A percentile compares a stretch with the other conserved stretches of the same genome.
phyloP scores from a whole-genome alignment of 164 flowering plant genomes.

The Sextonia rubra region DNA sequence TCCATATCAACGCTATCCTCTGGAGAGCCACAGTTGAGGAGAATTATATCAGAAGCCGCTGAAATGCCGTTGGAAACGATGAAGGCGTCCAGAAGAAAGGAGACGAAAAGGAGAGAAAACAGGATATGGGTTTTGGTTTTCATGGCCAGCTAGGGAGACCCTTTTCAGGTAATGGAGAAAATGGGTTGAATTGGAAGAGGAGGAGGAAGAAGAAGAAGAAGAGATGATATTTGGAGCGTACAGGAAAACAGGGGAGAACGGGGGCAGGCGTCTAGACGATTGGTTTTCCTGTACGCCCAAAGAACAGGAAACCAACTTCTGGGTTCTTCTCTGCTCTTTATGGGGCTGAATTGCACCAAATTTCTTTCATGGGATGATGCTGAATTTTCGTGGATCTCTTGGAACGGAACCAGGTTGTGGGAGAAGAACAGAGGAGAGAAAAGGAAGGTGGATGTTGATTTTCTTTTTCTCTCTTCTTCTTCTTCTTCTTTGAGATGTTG shows the following conservation, averaged over 20 bases:
- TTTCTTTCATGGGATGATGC: conserved; percentile 1
- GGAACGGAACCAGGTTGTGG: conserved; percentile 6
- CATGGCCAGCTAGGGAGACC: conserved; percentile 22
- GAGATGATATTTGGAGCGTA: conserved; percentile 1
- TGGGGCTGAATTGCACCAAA: conserved; percentile 1
- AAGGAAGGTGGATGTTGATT: conserved; percentile 1
- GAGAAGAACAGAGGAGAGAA: neutral
- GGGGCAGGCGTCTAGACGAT: neutral
- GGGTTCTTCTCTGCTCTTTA: conserved; percentile 10
- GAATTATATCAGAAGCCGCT: conserved; percentile 11
- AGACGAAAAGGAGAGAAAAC: conserved; percentile 20
- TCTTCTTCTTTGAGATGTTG: neutral
- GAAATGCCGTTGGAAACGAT: conserved; percentile 11
- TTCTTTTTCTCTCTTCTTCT: neutral
- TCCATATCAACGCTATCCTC: conserved; percentile 32
- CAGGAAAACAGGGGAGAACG: conserved; percentile 15
- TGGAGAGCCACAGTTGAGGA: conserved; percentile 42
- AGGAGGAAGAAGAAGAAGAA: neutral
- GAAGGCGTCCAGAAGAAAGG: conserved; percentile 1
- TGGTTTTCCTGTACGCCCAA: conserved; percentile 24
- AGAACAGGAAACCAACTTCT: conserved; percentile 4
- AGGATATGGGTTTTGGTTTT: conserved; percentile 16
- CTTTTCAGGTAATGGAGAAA: conserved; percentile 4
- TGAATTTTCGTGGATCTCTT: conserved; percentile 10
- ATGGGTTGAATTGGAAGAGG: neutral